Evolutionary conservation across 805 yeast genomes (phyloP), one percentile per base, ranked within the genome.

Genomic region (Ogataea trehalophila): DNA sequence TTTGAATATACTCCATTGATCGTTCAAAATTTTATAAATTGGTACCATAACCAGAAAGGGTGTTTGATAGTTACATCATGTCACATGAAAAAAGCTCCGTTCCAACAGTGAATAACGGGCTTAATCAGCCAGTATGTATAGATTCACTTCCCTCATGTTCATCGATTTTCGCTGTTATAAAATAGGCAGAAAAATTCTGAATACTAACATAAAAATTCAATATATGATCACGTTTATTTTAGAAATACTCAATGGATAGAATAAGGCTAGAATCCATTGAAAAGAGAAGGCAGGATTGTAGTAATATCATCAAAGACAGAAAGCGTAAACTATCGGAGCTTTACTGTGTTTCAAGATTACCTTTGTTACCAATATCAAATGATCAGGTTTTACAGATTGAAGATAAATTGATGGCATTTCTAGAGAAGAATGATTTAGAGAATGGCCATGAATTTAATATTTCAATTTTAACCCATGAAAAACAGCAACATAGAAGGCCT

Each of bases 251-350:
- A 34, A 64, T 70, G 70, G 75, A 71, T 43, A 56, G 70, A 49
- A 66, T 74, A 45, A 73, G 79, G 26, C 57, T 67, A 34, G 80
- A 75, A 44, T 68, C 75, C 23, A 67, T 75, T 34, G 79, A 73
- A 43, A 66, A 67, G 52, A 66, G 78, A 47, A 62, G 73, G 26
- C 72, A 68, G 39, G 69, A 65, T 33, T 71, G 77, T 41, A 50
- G 67, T 39, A 74, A 71, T 42, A 64, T 79, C n/a, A 66, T 79
- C 13, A 68, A 71, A 50, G 68, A 70, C 40, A 68, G 89, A 42
- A 80, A 80, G 55, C 67, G 82, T 26, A 80, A 79, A 57, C 68
- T 84, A 22, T 73, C 84, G 1, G 86, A 83, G 61, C 66, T 84
- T 16, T 83, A 79, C 58, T 77, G 81, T 52, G 74, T 83, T 14